Evolutionary conservation across 352 stramenopile genomes (phyloP).

Genomic region (Phytophthora aleatoria): DNA sequence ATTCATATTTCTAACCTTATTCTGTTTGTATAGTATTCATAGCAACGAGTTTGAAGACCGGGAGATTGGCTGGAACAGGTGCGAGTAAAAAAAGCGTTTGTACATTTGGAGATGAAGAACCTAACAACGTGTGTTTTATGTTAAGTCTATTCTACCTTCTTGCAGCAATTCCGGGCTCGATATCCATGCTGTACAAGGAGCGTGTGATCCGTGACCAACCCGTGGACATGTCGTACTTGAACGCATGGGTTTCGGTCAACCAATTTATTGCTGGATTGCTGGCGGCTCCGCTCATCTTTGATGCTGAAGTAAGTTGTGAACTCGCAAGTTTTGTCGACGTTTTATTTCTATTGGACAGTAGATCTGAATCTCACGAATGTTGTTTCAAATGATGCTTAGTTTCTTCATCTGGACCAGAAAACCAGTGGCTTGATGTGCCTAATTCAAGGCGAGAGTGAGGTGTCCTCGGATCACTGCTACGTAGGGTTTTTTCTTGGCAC

Average conservation of each 20-base stretch:
- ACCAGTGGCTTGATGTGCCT: conserved; percentile 80
- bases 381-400: conserved; percentile 21
- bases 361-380: not conserved
- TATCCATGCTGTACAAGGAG: conserved; percentile 91
- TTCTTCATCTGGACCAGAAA: conserved; percentile 78
- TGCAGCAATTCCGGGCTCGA: conserved; percentile 68
- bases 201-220: conserved; percentile 77
- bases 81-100: not conserved
- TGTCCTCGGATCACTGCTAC: conserved; percentile 74
- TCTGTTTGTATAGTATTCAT: conserved; percentile 45
- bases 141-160: conserved; percentile 76
- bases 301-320: conserved; percentile 51
- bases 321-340: not conserved
- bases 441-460: conserved; percentile 75
- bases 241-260: conserved; percentile 86
- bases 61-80: conserved; percentile 86
- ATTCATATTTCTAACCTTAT: conserved; percentile 6
- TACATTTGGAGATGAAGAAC: not conserved
- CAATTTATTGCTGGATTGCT: conserved; percentile 87
- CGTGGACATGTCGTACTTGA: conserved; percentile 89
- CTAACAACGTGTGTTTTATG: conserved; percentile 4
- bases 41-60: conserved; percentile 69
- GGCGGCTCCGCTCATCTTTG: conserved; percentile 81
- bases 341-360: not conserved
- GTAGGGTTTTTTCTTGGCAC: conserved; percentile 33